Evolutionary conservation across 371 early-diverging fungal genomes (phyloP).

Genomic region (Chytridiales sp.): DNA sequence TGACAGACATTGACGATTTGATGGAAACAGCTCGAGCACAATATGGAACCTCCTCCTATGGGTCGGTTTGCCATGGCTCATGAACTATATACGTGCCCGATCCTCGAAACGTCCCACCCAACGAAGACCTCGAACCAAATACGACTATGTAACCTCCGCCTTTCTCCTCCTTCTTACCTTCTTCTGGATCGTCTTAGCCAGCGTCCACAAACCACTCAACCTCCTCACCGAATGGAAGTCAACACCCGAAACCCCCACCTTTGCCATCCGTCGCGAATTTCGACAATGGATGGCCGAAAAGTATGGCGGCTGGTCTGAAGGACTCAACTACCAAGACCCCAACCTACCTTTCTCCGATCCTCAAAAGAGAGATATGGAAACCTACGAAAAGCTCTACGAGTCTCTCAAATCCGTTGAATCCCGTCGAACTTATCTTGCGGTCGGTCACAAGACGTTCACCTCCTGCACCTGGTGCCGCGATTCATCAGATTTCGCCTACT

Average conservation of each 20-base stretch:
- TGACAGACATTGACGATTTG: too few species aligned
- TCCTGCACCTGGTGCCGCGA: constrained; percentile 29
- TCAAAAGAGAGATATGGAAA: neutral
- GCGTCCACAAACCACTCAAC: constrained; percentile 3
- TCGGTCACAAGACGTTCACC: constrained; percentile 22
- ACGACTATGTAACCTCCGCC: neutral
- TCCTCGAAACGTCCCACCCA: too few species aligned
- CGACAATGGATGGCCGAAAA: constrained; percentile 12
- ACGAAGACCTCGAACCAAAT: too few species aligned
- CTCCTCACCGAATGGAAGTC: constrained; percentile 9
- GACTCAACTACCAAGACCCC: neutral
- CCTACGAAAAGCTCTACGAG: constrained; percentile 9
- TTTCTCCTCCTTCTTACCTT: neutral
- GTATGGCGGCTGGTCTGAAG: constrained; percentile 22
- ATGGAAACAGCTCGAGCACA: too few species aligned
- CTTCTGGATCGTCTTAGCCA: neutral
- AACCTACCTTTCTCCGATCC: neutral
- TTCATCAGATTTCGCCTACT: constrained; percentile 16
- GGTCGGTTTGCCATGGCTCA: too few species aligned
- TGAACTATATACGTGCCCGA: too few species aligned
- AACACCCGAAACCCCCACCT: constrained; percentile 9
- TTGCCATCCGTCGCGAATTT: constrained; percentile 7
- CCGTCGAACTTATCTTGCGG: constrained; percentile 17
- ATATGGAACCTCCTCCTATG: too few species aligned
- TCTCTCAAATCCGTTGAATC: constrained; percentile 16